Conservation (phyloP, 495 filamentous ascomycete species). For the Neurospora sp. region DNA sequence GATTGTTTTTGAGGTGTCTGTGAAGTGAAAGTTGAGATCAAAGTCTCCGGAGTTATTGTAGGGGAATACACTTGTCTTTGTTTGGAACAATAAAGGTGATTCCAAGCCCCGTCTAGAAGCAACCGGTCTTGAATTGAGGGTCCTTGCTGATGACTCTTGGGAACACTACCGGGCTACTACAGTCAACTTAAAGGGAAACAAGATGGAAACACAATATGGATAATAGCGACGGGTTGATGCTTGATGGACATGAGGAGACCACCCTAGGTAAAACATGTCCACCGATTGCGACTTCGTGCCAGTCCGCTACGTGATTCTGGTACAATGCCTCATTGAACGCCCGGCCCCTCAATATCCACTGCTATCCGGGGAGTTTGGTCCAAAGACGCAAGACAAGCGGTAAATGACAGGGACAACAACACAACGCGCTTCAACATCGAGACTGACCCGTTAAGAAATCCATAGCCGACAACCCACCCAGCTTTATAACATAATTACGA, state of each 20-base stretch:
- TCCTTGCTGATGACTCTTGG: neutral
- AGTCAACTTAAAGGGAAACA: neutral
- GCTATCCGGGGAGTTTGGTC: neutral
- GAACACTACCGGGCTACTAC: neutral
- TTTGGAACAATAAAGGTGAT: neutral
- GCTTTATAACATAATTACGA: neutral
- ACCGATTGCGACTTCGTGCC: neutral
- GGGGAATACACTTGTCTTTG: neutral
- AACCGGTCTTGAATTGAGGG: neutral
- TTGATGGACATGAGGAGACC: too few species aligned
- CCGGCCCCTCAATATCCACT: neutral
- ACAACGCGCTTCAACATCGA: neutral
- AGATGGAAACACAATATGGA: neutral
- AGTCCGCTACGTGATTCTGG: neutral
- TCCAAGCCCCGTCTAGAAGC: neutral
- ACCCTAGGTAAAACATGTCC: neutral
- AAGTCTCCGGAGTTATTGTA: neutral
- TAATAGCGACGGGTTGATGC: neutral
- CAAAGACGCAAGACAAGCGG: constrained; percentile 9
- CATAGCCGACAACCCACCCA: neutral
- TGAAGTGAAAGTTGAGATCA: neutral
- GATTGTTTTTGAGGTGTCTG: neutral
- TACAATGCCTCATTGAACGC: neutral
- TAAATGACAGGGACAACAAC: constrained; percentile 4
- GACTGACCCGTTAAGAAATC: neutral